Evolutionary conservation across 2,329 filamentous ascomycete genomes (phyloP), one percentile per base, ranked within the genome.

Genomic region (Colletotrichum tabaci): DNA sequence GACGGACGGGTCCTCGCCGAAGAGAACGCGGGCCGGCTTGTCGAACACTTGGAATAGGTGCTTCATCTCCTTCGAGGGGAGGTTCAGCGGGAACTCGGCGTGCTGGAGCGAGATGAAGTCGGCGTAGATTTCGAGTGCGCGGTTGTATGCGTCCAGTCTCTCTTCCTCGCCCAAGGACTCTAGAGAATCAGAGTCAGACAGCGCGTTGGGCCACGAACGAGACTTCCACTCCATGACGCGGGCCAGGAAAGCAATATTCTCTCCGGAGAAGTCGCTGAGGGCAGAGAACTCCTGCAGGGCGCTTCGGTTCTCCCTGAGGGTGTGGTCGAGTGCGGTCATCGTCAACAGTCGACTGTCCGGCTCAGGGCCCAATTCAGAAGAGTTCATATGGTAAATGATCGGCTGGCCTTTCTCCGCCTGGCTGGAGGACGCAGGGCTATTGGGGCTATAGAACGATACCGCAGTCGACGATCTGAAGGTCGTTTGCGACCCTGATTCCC

Each of bases 211-310:
- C 57, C 67, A 71, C 0, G 52, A 60, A 0, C 30, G 30, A 9
- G 63, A 57, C 67, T 85, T 86, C 84, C 86, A 89, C 65, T 82
- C 80, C 15, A 80, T 77, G 30, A 88, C 82, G 47, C 81, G 80
- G 26, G 81, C 84, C 1, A 90, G 80, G 79, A 90, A 90, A 40
- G 87, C 83, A 74, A 90, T 87, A 74, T 90, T 90, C 76, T 90
- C 88, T 13, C 87, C 87, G 0, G 87, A 89, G 75, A 90, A 89
- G 72, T 90, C 88, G 67, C 84, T 84, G 0, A 84, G 80, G 2
- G 87, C 87, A 1, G 88, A 86, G 75, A 88, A 90, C 61, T 85
- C 80, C 42, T 88, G 84, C 0, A 90, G 80, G 2, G 83, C 83
- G 1, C 81, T 78, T 1, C 84, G 82, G 73, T 88, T 86, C 65